Percentiles rank a stretch among this genome's conserved stretches.
phyloP scores from a whole-genome alignment of 1,284 basidiomycete species.

The Cryptococcus sp. region DNA sequence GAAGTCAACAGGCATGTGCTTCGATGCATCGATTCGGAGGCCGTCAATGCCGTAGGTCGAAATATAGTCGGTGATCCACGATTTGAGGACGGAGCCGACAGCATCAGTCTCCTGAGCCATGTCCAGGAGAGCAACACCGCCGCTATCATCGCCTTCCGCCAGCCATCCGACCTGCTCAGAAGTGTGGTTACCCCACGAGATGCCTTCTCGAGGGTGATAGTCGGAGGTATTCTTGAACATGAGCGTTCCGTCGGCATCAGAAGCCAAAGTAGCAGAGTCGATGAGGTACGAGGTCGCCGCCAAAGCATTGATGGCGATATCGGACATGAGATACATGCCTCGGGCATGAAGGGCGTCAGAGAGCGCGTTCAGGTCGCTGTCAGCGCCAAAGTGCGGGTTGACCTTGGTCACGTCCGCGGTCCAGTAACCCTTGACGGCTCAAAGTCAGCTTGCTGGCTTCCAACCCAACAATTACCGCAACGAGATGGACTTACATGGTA shows the following conservation, averaged over 20 bases:
- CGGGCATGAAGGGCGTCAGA: constrained; percentile 64
- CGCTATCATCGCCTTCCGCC: constrained; percentile 54
- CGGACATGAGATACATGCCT: constrained; percentile 74
- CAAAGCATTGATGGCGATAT: constrained; percentile 71
- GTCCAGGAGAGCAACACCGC: constrained; percentile 65
- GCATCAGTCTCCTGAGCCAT: constrained; percentile 64
- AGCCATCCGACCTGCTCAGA: constrained; percentile 59
- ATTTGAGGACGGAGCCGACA: constrained; percentile 60
- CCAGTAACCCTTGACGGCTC: constrained; percentile 42
- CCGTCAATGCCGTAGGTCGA: constrained; percentile 61
- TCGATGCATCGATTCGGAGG: constrained; percentile 70
- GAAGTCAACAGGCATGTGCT: constrained; percentile 55
- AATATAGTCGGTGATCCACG: constrained; percentile 65
- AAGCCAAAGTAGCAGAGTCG: constrained; percentile 21
- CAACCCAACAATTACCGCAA: not conserved
- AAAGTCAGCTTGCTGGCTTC: not conserved
- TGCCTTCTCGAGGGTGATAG: constrained; percentile 33
- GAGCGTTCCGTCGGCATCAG: constrained; percentile 24
- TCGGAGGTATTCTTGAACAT: constrained; percentile 34
- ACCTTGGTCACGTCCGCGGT: constrained; percentile 62
- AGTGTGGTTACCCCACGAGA: constrained; percentile 28
- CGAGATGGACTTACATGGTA: constrained; percentile 32
- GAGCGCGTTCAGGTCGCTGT: constrained; percentile 67
- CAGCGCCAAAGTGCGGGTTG: constrained; percentile 67
- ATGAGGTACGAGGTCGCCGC: constrained; percentile 54